Conservation (phyloP, 768 basidiomycete genomes). For the Paxillus involutus region DNA sequence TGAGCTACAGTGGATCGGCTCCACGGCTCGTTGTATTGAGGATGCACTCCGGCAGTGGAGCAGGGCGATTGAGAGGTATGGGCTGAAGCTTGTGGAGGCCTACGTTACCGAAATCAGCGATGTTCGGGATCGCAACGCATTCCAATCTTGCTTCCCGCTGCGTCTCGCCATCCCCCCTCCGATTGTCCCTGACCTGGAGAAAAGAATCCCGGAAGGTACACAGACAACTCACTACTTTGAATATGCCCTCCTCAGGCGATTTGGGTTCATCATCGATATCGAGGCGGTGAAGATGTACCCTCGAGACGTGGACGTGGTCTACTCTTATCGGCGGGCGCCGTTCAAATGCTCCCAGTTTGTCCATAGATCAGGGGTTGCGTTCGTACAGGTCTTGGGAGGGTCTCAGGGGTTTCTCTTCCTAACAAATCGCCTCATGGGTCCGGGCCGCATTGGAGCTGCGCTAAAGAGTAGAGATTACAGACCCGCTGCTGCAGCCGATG, state of each 20-base stretch:
- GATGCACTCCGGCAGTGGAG: slow-evolving; percentile 83
- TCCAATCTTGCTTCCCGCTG: slow-evolving; percentile 88
- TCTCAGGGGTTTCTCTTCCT: slow-evolving; percentile 82
- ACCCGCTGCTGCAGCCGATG: slow-evolving; percentile 59
- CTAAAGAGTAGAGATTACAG: slow-evolving; percentile 55
- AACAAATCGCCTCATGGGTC: slow-evolving; percentile 82
- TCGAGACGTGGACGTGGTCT: slow-evolving; percentile 78
- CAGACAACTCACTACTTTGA: slow-evolving; percentile 77
- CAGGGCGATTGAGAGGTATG: slow-evolving; percentile 82
- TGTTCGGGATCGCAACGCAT: slow-evolving; percentile 81
- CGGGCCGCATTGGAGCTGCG: slow-evolving; percentile 59
- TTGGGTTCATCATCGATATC: slow-evolving; percentile 82
- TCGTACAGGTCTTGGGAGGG: slow-evolving; percentile 85
- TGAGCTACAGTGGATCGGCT: slow-evolving; percentile 96
- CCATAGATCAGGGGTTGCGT: slow-evolving; percentile 85
- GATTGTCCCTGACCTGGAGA: slow-evolving; percentile 61
- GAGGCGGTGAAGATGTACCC: slow-evolving; percentile 80
- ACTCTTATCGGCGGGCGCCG: slow-evolving; percentile 81
- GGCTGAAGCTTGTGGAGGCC: slow-evolving; percentile 89
- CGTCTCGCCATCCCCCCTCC: slow-evolving; percentile 78
- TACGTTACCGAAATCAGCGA: slow-evolving; percentile 92
- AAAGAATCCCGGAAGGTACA: slow-evolving; percentile 64
- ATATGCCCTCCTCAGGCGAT: slow-evolving; percentile 69
- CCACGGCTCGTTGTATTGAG: slow-evolving; percentile 89
- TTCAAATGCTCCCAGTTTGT: slow-evolving; percentile 90